Conservation (phyloP, 2,329 filamentous ascomycete species). For the Epichloe brachyelytri region DNA sequence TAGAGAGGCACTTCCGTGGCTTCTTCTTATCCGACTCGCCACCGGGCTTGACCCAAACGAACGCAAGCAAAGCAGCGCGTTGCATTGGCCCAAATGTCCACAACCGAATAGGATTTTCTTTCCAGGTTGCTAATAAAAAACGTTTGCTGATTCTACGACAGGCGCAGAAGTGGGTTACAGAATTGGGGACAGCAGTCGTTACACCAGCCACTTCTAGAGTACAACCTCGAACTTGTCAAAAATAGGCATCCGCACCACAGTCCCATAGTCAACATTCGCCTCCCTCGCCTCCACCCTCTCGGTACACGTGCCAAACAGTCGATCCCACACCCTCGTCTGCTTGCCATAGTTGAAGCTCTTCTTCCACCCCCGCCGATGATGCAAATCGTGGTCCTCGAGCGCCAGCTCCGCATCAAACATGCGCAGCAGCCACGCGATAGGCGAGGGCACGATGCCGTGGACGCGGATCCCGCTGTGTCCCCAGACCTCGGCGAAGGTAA, state of each 20-base stretch:
- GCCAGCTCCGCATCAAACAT: slow-evolving; percentile 20
- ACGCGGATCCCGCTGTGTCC: slow-evolving; percentile 27
- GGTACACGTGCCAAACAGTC: slow-evolving; percentile 22
- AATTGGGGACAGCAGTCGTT: neutral
- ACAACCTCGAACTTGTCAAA: slow-evolving; percentile 2
- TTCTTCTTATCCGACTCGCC: slow-evolving; percentile 33
- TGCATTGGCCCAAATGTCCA: slow-evolving; percentile 14
- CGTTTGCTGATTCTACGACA: slow-evolving; percentile 21
- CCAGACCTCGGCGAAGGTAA: slow-evolving; percentile 24
- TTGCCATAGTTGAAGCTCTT: slow-evolving; percentile 26
- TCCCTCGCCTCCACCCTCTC: slow-evolving; percentile 22
- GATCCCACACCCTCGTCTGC: slow-evolving; percentile 24
- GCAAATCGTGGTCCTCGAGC: slow-evolving; percentile 26
- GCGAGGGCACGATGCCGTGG: slow-evolving; percentile 18
- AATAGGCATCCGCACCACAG: slow-evolving; percentile 16
- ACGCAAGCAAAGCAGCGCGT: slow-evolving; percentile 41
- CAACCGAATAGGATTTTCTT: slow-evolving; percentile 42
- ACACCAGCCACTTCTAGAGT: neutral
- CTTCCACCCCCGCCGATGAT: slow-evolving; percentile 24
- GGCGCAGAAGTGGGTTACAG: neutral
- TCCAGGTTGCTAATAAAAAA: slow-evolving; percentile 17
- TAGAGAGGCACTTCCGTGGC: no score
- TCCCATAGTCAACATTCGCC: slow-evolving; percentile 19
- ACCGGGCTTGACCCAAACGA: slow-evolving; percentile 61
- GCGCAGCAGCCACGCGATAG: slow-evolving; percentile 20